phyloP scores from a whole-genome alignment of 768 basidiomycete genomes.

The Suillus tomentosus region DNA sequence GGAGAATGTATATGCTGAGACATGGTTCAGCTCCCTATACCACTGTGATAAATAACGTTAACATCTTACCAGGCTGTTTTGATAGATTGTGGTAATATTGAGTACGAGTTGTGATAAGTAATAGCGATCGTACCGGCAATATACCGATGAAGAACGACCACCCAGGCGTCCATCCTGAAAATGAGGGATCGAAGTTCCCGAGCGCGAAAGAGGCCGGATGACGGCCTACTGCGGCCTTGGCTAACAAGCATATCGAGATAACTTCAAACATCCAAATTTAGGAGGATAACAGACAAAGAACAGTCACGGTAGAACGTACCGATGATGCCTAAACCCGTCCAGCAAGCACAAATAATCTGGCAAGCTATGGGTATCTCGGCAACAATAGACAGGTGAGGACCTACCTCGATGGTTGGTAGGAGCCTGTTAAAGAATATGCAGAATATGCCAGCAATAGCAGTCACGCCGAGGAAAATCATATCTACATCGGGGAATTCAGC shows the following conservation, averaged over 20 bases:
- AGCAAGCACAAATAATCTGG: conserved; percentile 59
- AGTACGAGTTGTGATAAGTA: not conserved
- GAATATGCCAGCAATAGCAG: conserved; percentile 46
- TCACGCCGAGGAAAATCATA: conserved; percentile 58
- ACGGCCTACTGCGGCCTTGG: conserved; percentile 56
- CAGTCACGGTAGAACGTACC: conserved; percentile 31
- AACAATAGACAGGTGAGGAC: conserved; percentile 10
- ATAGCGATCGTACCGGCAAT: conserved; percentile 43
- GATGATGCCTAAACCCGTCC: conserved; percentile 62
- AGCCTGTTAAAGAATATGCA: conserved; percentile 58
- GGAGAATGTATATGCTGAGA: conserved; percentile 53
- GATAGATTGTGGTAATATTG: conserved; percentile 2
- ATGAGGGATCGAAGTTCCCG: conserved; percentile 58
- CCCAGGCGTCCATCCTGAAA: conserved; percentile 67
- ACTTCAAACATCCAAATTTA: conserved; percentile 40
- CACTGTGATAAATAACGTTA: not conserved
- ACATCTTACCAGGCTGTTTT: conserved; percentile 31
- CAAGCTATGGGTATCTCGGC: conserved; percentile 12
- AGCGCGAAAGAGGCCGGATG: conserved; percentile 58
- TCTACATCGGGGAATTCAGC: conserved; percentile 31
- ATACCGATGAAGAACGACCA: conserved; percentile 73
- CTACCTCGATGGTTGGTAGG: conserved; percentile 52
- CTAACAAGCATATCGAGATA: conserved; percentile 56
- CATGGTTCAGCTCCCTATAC: conserved; percentile 20
- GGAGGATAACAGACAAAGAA: not conserved